Evolutionary conservation across 2,329 filamentous ascomycete genomes (phyloP).

Genomic region (Aspergillus neoniger): DNA sequence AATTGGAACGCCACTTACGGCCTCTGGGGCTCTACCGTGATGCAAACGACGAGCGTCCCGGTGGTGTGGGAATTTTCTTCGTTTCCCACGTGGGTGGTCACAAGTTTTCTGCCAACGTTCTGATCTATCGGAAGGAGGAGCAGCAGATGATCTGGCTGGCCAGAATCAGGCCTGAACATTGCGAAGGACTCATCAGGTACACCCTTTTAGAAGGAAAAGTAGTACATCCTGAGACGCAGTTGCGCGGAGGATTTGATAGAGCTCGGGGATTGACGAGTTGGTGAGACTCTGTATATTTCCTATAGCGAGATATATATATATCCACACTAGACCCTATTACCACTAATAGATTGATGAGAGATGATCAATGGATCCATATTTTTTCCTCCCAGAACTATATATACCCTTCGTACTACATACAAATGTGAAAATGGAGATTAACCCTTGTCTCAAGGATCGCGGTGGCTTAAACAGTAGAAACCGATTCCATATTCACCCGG

Average conservation of each 20-base stretch:
- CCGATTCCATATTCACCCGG: too few relatives aligned
- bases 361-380: background rate
- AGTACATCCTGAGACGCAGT: slow-evolving; percentile 78
- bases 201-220: slow-evolving; percentile 87
- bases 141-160: slow-evolving; percentile 74
- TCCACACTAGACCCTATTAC: background rate
- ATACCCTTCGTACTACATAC: too few relatives aligned
- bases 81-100: slow-evolving; percentile 92
- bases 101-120: slow-evolving; percentile 89
- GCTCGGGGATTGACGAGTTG: slow-evolving; percentile 69
- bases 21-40: slow-evolving; percentile 79
- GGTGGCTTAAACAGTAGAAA: too few relatives aligned
- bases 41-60: slow-evolving; percentile 76
- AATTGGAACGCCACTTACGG: slow-evolving; percentile 80
- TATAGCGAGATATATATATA: background rate
- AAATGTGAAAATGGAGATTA: too few relatives aligned
- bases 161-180: slow-evolving; percentile 81
- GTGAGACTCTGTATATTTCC: slow-evolving; percentile 22
- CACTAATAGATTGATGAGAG: background rate
- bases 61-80: slow-evolving; percentile 87
- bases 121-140: slow-evolving; percentile 69
- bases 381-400: too few relatives aligned
- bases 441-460: too few relatives aligned
- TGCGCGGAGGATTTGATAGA: slow-evolving; percentile 83
- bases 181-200: slow-evolving; percentile 82